phyloP scores from a whole-genome alignment of 2,329 filamentous ascomycete species.

The Microcera coccophila region DNA sequence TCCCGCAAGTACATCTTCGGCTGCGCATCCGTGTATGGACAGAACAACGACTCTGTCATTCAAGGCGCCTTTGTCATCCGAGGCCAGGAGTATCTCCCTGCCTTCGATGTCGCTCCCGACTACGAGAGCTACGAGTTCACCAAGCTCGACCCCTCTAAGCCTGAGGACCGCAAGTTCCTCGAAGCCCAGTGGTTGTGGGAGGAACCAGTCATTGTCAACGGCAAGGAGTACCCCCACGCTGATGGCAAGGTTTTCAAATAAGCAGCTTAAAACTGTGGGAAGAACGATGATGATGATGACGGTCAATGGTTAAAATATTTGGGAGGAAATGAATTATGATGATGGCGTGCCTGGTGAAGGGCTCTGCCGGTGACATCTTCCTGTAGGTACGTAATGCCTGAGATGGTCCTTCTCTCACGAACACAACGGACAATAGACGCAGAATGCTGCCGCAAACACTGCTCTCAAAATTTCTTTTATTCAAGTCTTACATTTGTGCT shows the following conservation, averaged over 20 bases:
- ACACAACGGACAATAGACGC: conserved; percentile 18
- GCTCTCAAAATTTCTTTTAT: no score
- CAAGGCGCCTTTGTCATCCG: conserved; percentile 93
- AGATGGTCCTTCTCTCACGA: conserved; percentile 15
- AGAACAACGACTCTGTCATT: conserved; percentile 84
- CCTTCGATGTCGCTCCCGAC: conserved; percentile 96
- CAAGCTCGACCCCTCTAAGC: conserved; percentile 88
- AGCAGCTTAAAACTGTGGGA: conserved; percentile 29
- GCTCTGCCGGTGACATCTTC: conserved; percentile 18
- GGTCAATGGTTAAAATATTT: conserved; percentile 32
- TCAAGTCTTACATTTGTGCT: no score
- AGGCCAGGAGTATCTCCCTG: conserved; percentile 78
- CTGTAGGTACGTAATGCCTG: conserved; percentile 19
- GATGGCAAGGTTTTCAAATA: conserved; percentile 99
- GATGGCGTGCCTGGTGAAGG: conserved; percentile 23
- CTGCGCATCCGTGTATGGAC: conserved; percentile 80
- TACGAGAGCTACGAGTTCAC: conserved; percentile 94
- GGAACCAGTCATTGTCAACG: conserved; percentile 71
- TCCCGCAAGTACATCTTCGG: conserved; percentile 99
- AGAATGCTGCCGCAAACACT: conserved; percentile 10
- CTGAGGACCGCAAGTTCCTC: conserved; percentile 80
- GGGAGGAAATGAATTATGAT: conserved; percentile 29
- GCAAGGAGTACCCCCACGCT: conserved; percentile 85
- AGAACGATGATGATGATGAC: conserved; percentile 29
- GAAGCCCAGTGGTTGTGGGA: conserved; percentile 91